phyloP scores from a whole-genome alignment of 495 filamentous ascomycete species.

The Terfezia boudieri region DNA sequence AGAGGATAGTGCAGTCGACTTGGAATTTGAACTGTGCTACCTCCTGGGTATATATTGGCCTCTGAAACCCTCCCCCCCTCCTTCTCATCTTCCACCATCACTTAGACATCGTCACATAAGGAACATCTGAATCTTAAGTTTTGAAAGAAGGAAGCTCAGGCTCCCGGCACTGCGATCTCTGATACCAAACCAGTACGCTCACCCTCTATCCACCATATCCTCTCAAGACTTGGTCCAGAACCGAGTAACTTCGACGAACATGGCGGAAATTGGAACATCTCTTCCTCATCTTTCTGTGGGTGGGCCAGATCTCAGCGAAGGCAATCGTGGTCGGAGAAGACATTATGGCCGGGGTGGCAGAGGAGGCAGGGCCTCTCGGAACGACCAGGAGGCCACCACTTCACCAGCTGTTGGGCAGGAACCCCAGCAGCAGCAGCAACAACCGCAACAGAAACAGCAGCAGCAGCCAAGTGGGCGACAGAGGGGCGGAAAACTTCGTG shows the following conservation, averaged over 20 bases:
- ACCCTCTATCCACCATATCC: neutral
- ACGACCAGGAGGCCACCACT: too few species aligned
- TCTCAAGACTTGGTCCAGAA: neutral
- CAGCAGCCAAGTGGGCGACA: neutral
- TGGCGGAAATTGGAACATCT: neutral
- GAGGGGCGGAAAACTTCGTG: neutral
- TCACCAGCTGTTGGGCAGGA: too few species aligned
- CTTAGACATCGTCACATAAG: too few species aligned
- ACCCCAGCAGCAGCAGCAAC: neutral
- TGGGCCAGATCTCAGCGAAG: neutral
- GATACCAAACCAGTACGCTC: neutral
- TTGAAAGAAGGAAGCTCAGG: too few species aligned
- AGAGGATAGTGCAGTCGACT: too few species aligned
- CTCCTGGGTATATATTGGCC: too few species aligned
- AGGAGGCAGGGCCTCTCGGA: neutral
- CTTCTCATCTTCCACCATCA: too few species aligned
- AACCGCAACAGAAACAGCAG: neutral
- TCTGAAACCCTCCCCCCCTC: too few species aligned
- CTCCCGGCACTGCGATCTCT: too few species aligned
- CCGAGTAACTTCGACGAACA: neutral
- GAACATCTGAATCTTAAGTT: too few species aligned
- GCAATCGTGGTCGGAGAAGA: neutral
- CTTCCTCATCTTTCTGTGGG: neutral
- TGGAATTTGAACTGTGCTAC: too few species aligned
- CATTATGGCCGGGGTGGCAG: neutral